Evolutionary conservation across 2,329 filamentous ascomycete species (phyloP), one percentile per base, ranked within the genome.

Genomic region (Diaporthe aspalathi): DNA sequence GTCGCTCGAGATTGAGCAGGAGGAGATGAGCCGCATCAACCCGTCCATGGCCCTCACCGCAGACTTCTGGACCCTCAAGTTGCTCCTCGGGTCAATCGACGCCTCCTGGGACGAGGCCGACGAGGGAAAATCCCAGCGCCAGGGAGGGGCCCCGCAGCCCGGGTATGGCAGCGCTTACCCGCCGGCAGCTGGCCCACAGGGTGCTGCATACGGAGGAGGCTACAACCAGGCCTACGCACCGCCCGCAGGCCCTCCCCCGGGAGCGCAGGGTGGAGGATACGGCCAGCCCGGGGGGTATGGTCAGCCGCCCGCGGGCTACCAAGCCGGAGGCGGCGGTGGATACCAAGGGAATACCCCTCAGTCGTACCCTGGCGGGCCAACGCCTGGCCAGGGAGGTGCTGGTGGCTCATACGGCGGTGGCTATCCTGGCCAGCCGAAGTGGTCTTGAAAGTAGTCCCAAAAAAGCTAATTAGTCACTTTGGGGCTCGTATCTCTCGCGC

Each of bases 1-100:
- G 14, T 57, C 54, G 3, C 54, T 57, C 35, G 54, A 57, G 54
- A 57, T 57, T 16, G 54, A 57, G 24, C 54, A 57, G 54, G 54
- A 57, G 54, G 54, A 57, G 54, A 57, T 57, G 54, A 27, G 3
- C 14, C 54, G 54, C 22, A 27, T 57, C 54, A 57, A 57, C 35
- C 54, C 54, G 3, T 40, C 54, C 3, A 40, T 40, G 22, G 54
- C 54, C n/a, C 54, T 57, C 6, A 57, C 54, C 7, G 54, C 54
- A 14, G 54, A 57, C 54, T 57, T 57, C 14, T 57, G 54, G 54
- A 57, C 54, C 54, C 54, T 57, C 35, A 57, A 57, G 35, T 38
- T 57, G 12, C 54, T 57, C 14, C 35, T 57, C 7, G 54, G 54
- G 1, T 57, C 54, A 2, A 57, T 57, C 20, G 54, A 57, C 17